Evolutionary conservation across 2,329 filamentous ascomycete species (phyloP).

Genomic region (Exophiala calicioides): DNA sequence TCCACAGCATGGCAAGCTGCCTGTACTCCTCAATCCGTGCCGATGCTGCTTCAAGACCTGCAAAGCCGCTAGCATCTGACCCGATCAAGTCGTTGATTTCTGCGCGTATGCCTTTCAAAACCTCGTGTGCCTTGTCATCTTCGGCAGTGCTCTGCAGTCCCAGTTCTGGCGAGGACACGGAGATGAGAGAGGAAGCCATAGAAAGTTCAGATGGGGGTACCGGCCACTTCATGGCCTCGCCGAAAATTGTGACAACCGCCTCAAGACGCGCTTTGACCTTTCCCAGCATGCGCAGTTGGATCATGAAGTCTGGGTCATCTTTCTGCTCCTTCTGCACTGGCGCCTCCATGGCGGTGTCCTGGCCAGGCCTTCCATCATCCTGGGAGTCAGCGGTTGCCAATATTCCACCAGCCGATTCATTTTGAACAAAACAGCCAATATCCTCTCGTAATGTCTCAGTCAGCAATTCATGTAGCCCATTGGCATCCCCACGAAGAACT

Average conservation of each 20-base stretch:
- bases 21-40: slow-evolving; percentile 75
- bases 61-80: slow-evolving; percentile 58
- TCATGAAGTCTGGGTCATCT: slow-evolving; percentile 68
- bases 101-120: slow-evolving; percentile 67
- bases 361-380: slow-evolving; percentile 15
- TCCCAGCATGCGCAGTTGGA: slow-evolving; percentile 77
- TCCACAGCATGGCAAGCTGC: slow-evolving; percentile 79
- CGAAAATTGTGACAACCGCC: slow-evolving; percentile 85
- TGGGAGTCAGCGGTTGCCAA: background rate
- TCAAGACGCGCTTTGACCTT: slow-evolving; percentile 83
- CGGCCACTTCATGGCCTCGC: slow-evolving; percentile 92
- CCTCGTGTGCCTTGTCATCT: slow-evolving; percentile 84
- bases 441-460: slow-evolving; percentile 71
- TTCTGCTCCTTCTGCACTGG: too few relatives aligned
- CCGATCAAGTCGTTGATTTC: slow-evolving; percentile 71
- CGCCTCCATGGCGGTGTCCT: slow-evolving; percentile 8
- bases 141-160: slow-evolving; percentile 66
- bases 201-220: slow-evolving; percentile 86
- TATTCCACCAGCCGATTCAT: slow-evolving; percentile 34
- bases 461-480: slow-evolving; percentile 76
- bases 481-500: slow-evolving; percentile 81
- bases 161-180: slow-evolving; percentile 80
- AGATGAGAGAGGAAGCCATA: slow-evolving; percentile 81
- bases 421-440: slow-evolving; percentile 69
- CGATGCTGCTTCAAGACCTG: slow-evolving; percentile 72